Conservation (phyloP, 805 yeast species). For the Candida sanyiensis region DNA sequence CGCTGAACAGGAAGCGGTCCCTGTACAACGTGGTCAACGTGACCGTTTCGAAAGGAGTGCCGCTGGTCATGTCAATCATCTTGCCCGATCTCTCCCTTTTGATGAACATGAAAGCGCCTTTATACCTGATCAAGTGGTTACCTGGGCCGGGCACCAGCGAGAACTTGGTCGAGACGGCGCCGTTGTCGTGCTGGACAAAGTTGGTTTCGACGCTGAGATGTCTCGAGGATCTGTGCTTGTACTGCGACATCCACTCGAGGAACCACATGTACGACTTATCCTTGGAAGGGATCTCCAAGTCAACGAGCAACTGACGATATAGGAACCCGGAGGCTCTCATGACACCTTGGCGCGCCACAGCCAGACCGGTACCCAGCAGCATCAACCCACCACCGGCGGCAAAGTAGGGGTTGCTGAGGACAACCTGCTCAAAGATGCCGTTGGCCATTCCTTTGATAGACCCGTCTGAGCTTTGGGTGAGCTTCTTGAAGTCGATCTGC, state of each 20-base stretch:
- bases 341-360: conserved; percentile 66
- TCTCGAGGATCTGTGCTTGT: conserved; percentile 68
- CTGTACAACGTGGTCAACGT: conserved; percentile 83
- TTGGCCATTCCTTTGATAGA: conserved; percentile 28
- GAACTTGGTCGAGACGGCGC: conserved; percentile 81
- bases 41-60: conserved; percentile 95
- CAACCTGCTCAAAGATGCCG: conserved; percentile 43
- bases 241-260: conserved; percentile 89
- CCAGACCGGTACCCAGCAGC: conserved; percentile 88
- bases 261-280: conserved; percentile 95
- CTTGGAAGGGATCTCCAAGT: conserved; percentile 86
- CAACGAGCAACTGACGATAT: conserved; percentile 81
- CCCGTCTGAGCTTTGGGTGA: conserved; percentile 20
- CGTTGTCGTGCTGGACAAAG: conserved; percentile 85
- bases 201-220: conserved; percentile 88
- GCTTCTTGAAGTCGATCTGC: conserved; percentile 20
- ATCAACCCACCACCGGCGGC: conserved; percentile 98
- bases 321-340: conserved; percentile 58
- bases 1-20: conserved; percentile 65
- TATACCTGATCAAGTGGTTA: conserved; percentile 77
- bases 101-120: conserved; percentile 83
- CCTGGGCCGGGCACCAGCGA: conserved; percentile 97
- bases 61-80: conserved; percentile 80
- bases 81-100: conserved; percentile 88
- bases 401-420: conserved; percentile 83